Conservation (phyloP, 2,329 filamentous ascomycete species). For the Xylariaceae sp. region DNA sequence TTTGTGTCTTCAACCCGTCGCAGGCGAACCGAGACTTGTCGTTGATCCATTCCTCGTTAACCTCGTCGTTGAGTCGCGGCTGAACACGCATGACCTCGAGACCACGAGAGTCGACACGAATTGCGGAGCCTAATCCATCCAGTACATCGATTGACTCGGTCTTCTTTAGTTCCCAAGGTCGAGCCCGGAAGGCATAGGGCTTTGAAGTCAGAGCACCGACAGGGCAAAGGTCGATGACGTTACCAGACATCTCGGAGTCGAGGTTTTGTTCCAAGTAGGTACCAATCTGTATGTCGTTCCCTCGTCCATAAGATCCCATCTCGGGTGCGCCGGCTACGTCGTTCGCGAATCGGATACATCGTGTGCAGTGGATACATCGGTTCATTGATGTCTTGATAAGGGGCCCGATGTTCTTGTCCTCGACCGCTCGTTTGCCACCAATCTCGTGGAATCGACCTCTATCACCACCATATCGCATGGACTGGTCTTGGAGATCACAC, state of each 20-base stretch:
- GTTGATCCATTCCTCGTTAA: slow-evolving; percentile 99
- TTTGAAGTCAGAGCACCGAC: slow-evolving; percentile 96
- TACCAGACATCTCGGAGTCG: slow-evolving; percentile 91
- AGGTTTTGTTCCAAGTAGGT: slow-evolving; percentile 95
- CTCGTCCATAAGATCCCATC: slow-evolving; percentile 88
- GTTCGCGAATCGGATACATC: slow-evolving; percentile 96
- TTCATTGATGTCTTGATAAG: slow-evolving; percentile 99
- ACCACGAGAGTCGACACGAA: slow-evolving; percentile 87
- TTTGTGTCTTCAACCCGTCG: slow-evolving; percentile 93
- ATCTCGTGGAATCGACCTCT: slow-evolving; percentile 95
- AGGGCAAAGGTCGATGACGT: slow-evolving; percentile 96
- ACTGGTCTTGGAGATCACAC: slow-evolving; percentile 98
- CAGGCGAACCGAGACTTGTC: slow-evolving; percentile 97
- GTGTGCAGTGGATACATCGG: slow-evolving; percentile 97
- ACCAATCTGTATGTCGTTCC: slow-evolving; percentile 96
- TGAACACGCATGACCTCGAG: slow-evolving; percentile 94
- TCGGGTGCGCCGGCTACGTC: slow-evolving; percentile 95
- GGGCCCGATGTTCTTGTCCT: slow-evolving; percentile 99
- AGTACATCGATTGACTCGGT: slow-evolving; percentile 94
- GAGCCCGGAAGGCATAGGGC: slow-evolving; percentile 93
- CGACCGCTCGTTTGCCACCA: slow-evolving; percentile 91
- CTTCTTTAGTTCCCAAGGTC: slow-evolving; percentile 96
- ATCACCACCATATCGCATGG: slow-evolving; percentile 96
- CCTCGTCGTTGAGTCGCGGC: slow-evolving; percentile 90
- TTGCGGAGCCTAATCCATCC: slow-evolving; percentile 89